Evolutionary conservation across 2,329 filamentous ascomycete species (phyloP).

Genomic region (Aaosphaeria pasadenensis): DNA sequence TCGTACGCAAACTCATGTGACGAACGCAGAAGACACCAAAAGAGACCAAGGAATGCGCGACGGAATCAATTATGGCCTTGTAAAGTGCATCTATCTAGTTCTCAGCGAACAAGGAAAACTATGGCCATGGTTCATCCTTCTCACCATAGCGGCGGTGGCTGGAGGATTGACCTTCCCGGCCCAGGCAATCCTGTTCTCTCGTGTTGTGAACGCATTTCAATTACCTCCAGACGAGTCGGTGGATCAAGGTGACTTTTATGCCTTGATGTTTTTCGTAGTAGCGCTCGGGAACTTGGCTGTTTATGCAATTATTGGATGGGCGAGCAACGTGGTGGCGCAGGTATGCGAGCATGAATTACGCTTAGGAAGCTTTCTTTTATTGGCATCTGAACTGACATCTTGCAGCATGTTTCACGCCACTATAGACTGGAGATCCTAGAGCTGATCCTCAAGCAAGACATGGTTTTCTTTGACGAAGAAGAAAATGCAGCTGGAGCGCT

Average conservation of each 20-base stretch:
- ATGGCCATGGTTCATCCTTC: slow-evolving; percentile 33
- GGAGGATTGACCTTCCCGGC: slow-evolving; percentile 46
- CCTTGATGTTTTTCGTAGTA: slow-evolving; percentile 56
- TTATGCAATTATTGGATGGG: slow-evolving; percentile 47
- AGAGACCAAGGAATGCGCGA: not conserved
- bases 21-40: slow-evolving; percentile 8
- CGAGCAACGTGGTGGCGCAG: slow-evolving; percentile 46
- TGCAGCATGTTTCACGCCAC: slow-evolving; percentile 22
- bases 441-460: slow-evolving; percentile 86
- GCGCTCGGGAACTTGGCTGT: slow-evolving; percentile 46
- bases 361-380: slow-evolving; percentile 8
- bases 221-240: slow-evolving; percentile 38
- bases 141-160: slow-evolving; percentile 26
- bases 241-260: slow-evolving; percentile 48
- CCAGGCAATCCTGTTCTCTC: slow-evolving; percentile 50
- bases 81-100: slow-evolving; percentile 21
- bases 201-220: slow-evolving; percentile 48
- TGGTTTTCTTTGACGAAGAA: slow-evolving; percentile 84
- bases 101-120: slow-evolving; percentile 33
- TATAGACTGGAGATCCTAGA: slow-evolving; percentile 64
- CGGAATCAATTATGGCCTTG: slow-evolving; percentile 27
- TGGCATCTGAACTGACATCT: not conserved
- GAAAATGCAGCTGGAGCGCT: slow-evolving; percentile 87
- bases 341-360: slow-evolving; percentile 30
- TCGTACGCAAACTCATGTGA: slow-evolving; percentile 26